These are phyloP conservation scores for Colletotrichum sansevieriae DNA, from an alignment of 2,329 filamentous ascomycete genomes.

Conservation along the genomic window DNA sequence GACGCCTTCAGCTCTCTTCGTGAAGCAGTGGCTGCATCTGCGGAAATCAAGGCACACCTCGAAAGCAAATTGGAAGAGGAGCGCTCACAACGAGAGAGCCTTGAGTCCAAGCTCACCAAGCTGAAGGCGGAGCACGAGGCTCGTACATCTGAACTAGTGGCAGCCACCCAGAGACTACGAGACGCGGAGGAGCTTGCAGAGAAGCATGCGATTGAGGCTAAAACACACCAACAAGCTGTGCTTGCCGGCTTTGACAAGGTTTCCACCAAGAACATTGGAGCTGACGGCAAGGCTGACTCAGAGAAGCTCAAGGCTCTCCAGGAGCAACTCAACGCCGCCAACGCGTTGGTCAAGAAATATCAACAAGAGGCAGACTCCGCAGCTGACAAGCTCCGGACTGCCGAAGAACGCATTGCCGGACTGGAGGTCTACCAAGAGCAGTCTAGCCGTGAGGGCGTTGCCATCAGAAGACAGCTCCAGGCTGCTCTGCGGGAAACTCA, in stretches of 20 bases:
- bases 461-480: constrained; percentile 91
- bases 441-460: constrained; percentile 90
- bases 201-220: constrained; percentile 88
- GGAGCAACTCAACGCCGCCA: constrained; percentile 82
- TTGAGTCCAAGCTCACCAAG: constrained; percentile 81
- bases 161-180: constrained; percentile 77
- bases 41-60: constrained; percentile 80
- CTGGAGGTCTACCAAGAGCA: constrained; percentile 98
- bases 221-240: constrained; percentile 85
- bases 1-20: constrained; percentile 81
- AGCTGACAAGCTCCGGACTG: constrained; percentile 88
- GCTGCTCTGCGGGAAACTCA: constrained; percentile 86
- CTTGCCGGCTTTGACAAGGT: constrained; percentile 86
- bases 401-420: constrained; percentile 96
- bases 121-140: constrained; percentile 88
- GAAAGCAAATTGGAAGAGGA: constrained; percentile 90
- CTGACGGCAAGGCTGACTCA: constrained; percentile 63
- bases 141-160: constrained; percentile 81
- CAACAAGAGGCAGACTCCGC: constrained; percentile 89
- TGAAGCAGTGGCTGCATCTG: constrained; percentile 82
- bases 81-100: constrained; percentile 77
- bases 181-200: constrained; percentile 92
- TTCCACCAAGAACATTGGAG: constrained; percentile 64
- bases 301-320: constrained; percentile 82
- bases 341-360: constrained; percentile 85